These are phyloP conservation scores for Cutaneotrichosporon cavernicola DNA, from an alignment of 1,284 basidiomycete species.

Conservation along the genomic window DNA sequence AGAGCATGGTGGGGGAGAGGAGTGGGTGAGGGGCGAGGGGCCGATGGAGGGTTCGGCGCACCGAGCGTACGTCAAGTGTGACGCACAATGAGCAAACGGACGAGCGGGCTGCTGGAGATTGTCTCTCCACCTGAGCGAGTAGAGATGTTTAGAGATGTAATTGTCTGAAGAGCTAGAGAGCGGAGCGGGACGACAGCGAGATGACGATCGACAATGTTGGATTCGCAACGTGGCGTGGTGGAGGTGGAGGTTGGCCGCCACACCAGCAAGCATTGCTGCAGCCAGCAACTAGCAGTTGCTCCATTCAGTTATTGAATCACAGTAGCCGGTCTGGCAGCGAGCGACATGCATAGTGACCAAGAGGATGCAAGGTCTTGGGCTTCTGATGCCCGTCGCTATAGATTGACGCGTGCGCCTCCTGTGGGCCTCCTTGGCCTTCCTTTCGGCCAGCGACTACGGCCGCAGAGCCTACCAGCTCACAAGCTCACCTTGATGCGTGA, in stretches of 20 bases:
- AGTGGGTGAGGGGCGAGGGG: neutral
- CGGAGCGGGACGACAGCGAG: neutral
- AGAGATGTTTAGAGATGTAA: neutral
- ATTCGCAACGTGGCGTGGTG: constrained; percentile 9
- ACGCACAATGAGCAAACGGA: neutral
- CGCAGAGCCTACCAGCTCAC: no score
- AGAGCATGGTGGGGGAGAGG: constrained; percentile 16
- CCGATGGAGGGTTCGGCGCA: no score
- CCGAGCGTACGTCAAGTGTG: neutral
- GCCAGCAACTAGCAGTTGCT: no score
- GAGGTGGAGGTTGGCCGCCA: constrained; percentile 1
- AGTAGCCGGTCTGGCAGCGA: no score
- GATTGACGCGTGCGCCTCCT: no score
- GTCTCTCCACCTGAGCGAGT: neutral
- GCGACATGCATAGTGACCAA: no score
- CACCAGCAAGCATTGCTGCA: neutral
- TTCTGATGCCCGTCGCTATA: no score
- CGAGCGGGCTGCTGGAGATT: neutral
- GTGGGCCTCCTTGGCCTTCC: no score
- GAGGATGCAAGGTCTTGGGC: no score
- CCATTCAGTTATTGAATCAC: no score
- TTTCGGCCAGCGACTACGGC: no score
- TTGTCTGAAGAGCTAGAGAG: neutral
- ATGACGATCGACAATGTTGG: constrained; percentile 5
- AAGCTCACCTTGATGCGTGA: no score